Evolutionary conservation across 306 rosid species (phyloP), one percentile per base, ranked within the genome.

Genomic region (Cicer cuneatum): DNA sequence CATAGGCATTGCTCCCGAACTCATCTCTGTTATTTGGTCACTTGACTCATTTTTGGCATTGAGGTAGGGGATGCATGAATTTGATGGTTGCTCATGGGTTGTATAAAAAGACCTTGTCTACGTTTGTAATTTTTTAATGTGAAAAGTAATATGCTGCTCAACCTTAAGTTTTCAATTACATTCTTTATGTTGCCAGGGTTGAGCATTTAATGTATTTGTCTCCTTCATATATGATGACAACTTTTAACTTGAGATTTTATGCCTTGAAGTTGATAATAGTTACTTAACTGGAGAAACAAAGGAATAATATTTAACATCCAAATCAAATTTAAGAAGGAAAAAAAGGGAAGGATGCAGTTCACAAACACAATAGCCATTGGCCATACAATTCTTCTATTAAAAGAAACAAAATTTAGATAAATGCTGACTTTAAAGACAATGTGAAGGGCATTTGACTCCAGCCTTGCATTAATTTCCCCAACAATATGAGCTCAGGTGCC

Each of bases 401-500:
- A 58, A 58, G 41, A 29, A 59, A 59, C 6, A 59, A 43, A 19
- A n/a, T 15, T 49, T 33, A 47, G 39, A 74, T 57, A 66, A 81
- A 81, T 54, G 80, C 24, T 5, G 71, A 69, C 49, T 72, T 76
- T 72, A 16, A 48, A 63, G 76, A 56, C 45, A 58, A 57, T 10
- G 59, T 48, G 63, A 16, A 57, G 14, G 75, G 71, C 16, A 64
- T 65, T 73, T 72, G 73, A 59, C 68, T 43, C 83, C 61, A 58
- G 41, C 73, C 77, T 43, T 62, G 73, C 29, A 54, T 54, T 39
- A 60, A 53, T 24, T 72, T 61, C 80, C 79, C 62, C 79, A 65
- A 15, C 48, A 79, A 76, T 70, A 80, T 82, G 83, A 81, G 77
- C 67, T 86, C 79, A 60, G 67, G 71, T 64, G 84, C 61, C 75